Evolutionary conservation across 2,329 filamentous ascomycete species (phyloP).

Genomic region (Plenodomus lindquistii): DNA sequence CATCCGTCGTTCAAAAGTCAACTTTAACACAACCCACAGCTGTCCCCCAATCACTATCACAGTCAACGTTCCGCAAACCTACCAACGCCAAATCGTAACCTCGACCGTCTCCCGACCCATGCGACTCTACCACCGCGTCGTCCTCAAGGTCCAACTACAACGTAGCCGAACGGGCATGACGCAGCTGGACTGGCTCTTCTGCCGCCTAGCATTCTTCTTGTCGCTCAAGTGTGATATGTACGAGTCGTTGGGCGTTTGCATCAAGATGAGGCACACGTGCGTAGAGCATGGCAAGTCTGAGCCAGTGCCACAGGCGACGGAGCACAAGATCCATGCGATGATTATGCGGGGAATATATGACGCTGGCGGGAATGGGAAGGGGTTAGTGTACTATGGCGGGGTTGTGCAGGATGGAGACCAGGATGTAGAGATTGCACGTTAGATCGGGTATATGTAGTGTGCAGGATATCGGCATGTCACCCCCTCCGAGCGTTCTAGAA

Average conservation of each 20-base stretch:
- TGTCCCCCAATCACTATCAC: background rate
- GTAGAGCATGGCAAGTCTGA: background rate
- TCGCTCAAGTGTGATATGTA: background rate
- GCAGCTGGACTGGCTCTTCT: background rate
- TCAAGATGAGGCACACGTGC: background rate
- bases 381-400: background rate
- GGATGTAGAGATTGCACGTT: conserved; percentile 4
- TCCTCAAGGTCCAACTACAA: background rate
- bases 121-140: background rate
- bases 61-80: background rate
- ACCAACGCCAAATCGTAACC: background rate
- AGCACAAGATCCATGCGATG: background rate
- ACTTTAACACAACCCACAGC: background rate
- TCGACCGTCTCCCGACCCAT: background rate
- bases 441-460: background rate
- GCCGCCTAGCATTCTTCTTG: background rate
- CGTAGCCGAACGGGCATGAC: background rate
- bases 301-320: background rate
- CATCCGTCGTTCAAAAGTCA: background rate
- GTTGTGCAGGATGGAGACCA: conserved; percentile 12
- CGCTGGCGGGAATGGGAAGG: background rate
- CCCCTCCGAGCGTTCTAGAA: background rate
- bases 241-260: background rate
- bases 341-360: background rate
- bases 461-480: background rate